These are phyloP conservation scores for Pyrenopolyporus hunteri DNA, from an alignment of 495 filamentous ascomycete species.

Conservation along the genomic window DNA sequence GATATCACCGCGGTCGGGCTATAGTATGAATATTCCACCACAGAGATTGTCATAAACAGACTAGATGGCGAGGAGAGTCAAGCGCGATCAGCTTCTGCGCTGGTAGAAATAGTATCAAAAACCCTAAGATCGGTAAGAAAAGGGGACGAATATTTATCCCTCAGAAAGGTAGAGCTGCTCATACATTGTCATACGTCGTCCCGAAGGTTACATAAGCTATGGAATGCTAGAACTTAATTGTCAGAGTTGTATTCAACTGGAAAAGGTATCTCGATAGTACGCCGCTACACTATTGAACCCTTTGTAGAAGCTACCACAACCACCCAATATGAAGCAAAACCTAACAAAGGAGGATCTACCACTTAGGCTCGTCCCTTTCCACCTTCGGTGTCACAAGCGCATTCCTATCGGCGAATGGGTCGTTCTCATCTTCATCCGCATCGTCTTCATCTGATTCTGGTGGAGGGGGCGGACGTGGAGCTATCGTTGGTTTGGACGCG, in stretches of 20 bases:
- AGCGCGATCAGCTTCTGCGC: no score
- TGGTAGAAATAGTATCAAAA: no score
- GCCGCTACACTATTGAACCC: neutral
- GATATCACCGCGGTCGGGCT: no score
- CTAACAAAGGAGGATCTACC: slow-evolving; percentile 43
- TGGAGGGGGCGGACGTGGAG: slow-evolving; percentile 42
- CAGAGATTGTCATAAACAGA: no score
- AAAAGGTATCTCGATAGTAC: slow-evolving; percentile 25
- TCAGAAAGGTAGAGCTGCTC: no score
- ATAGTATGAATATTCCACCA: no score
- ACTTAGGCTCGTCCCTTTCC: slow-evolving; percentile 61
- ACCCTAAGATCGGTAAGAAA: no score
- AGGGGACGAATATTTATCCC: no score
- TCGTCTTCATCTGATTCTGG: slow-evolving; percentile 49
- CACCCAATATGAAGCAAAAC: neutral
- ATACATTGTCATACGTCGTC: no score
- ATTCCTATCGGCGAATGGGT: slow-evolving; percentile 81
- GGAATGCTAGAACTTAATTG: neutral
- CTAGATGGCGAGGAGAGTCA: no score
- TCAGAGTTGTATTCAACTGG: neutral
- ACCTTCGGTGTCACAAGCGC: slow-evolving; percentile 66
- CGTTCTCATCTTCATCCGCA: slow-evolving; percentile 70
- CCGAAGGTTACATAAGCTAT: neutral
- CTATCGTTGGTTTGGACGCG: slow-evolving; percentile 47
- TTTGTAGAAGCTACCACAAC: neutral